phyloP scores from a whole-genome alignment of 164 flowering plant species.

The Magnolia sinica region DNA sequence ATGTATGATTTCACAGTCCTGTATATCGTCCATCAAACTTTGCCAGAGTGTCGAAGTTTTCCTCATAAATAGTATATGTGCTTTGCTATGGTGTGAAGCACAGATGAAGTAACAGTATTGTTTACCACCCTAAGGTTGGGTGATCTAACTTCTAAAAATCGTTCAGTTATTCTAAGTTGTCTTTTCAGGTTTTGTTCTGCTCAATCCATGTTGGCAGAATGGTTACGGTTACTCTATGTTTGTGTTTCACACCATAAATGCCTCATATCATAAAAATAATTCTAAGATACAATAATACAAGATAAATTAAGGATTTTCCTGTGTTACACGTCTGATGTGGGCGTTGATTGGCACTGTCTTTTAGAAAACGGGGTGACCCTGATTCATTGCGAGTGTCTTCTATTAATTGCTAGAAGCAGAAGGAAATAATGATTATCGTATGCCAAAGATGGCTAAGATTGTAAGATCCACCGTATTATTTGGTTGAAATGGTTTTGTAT shows the following conservation, averaged over 20 bases:
- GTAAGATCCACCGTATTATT: not conserved
- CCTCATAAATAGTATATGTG: too few species aligned
- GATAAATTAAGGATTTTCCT: not conserved
- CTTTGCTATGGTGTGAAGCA: too few species aligned
- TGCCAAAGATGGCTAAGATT: not conserved
- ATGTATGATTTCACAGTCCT: too few species aligned
- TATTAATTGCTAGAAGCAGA: not conserved
- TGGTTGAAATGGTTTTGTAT: not conserved
- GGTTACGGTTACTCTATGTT: not conserved
- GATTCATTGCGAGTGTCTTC: not conserved
- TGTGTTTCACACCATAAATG: too few species aligned
- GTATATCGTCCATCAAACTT: too few species aligned
- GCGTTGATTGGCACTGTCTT: not conserved
- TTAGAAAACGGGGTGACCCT: not conserved
- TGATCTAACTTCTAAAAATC: too few species aligned
- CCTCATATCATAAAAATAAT: not conserved
- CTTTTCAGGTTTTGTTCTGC: too few species aligned
- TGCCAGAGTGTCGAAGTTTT: too few species aligned
- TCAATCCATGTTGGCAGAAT: not conserved
- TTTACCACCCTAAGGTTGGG: too few species aligned
- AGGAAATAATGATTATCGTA: not conserved
- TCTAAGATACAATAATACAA: not conserved
- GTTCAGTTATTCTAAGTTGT: too few species aligned
- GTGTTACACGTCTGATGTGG: not conserved
- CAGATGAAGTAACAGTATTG: too few species aligned